Evolutionary conservation across 2,329 filamentous ascomycete species (phyloP).

Genomic region (Colletotrichum viniferum): DNA sequence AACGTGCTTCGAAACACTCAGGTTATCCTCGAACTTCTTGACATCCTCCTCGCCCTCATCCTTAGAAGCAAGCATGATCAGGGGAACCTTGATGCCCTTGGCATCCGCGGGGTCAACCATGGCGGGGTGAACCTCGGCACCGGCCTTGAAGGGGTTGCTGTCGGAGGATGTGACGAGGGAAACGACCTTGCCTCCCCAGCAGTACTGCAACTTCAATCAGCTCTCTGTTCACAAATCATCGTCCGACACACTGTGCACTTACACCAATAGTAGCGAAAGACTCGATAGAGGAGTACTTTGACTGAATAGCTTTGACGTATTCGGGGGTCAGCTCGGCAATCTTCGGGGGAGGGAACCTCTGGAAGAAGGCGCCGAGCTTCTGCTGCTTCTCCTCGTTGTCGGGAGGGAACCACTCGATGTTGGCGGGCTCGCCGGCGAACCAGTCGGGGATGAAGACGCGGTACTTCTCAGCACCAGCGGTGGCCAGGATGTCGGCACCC

Average conservation of each 20-base stretch:
- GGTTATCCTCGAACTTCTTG: constrained; percentile 57
- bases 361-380: constrained; percentile 63
- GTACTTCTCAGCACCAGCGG: constrained; percentile 67
- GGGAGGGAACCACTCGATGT: constrained; percentile 66
- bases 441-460: constrained; percentile 91
- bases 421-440: constrained; percentile 75
- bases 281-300: constrained; percentile 57
- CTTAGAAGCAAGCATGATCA: constrained; percentile 67
- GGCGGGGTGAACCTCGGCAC: constrained; percentile 60
- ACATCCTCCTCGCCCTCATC: constrained; percentile 64
- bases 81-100: constrained; percentile 61
- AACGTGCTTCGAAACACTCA: constrained; percentile 62
- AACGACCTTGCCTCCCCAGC: constrained; percentile 75
- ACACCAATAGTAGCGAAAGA: constrained; percentile 67
- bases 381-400: constrained; percentile 68
- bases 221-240: accelerated
- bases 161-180: constrained; percentile 53
- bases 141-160: constrained; percentile 60
- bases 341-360: constrained; percentile 50
- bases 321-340: constrained; percentile 55
- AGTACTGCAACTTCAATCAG: constrained; percentile 46
- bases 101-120: constrained; percentile 70
- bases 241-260: constrained; percentile 11
- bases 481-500: constrained; percentile 70
- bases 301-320: constrained; percentile 58